A percentile compares a stretch with the other conserved stretches of the same genome.
Evolutionary conservation across 805 yeast genomes (phyloP).

Genomic region (Grigorovia jiainica): DNA sequence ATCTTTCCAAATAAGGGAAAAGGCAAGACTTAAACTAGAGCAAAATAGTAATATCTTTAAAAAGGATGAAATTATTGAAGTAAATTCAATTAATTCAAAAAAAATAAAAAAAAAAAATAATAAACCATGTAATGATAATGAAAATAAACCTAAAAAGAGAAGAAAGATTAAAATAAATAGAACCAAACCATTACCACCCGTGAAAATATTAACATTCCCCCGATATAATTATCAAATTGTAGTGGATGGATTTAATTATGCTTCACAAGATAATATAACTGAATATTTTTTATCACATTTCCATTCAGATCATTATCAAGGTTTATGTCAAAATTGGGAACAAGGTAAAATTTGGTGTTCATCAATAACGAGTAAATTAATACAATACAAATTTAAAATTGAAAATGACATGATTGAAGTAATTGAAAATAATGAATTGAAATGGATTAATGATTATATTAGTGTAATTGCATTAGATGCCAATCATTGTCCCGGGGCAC

Average conservation of each 20-base stretch:
- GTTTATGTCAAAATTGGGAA: conserved; percentile 69
- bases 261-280: conserved; percentile 34
- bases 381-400: conserved; percentile 46
- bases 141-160: conserved; percentile 7
- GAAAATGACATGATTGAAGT: conserved; percentile 28
- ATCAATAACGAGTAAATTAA: conserved; percentile 52
- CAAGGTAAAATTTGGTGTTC: conserved; percentile 68
- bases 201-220: conserved; percentile 41
- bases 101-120: not conserved
- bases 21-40: no score
- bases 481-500: conserved; percentile 96
- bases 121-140: not conserved
- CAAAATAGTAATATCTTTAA: no score
- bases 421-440: conserved; percentile 35
- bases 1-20: not conserved
- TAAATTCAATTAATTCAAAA: not conserved
- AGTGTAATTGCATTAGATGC: conserved; percentile 67
- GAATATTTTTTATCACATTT: conserved; percentile 70
- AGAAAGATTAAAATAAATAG: not conserved
- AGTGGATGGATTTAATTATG: conserved; percentile 54
- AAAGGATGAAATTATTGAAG: not conserved
- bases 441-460: conserved; percentile 34
- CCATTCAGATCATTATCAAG: conserved; percentile 92
- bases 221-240: conserved; percentile 32
- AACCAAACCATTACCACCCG: conserved; percentile 37